Evolutionary conservation across 495 filamentous ascomycete species (phyloP), one percentile per base, ranked within the genome.

Genomic region (Xylaria cubensis): DNA sequence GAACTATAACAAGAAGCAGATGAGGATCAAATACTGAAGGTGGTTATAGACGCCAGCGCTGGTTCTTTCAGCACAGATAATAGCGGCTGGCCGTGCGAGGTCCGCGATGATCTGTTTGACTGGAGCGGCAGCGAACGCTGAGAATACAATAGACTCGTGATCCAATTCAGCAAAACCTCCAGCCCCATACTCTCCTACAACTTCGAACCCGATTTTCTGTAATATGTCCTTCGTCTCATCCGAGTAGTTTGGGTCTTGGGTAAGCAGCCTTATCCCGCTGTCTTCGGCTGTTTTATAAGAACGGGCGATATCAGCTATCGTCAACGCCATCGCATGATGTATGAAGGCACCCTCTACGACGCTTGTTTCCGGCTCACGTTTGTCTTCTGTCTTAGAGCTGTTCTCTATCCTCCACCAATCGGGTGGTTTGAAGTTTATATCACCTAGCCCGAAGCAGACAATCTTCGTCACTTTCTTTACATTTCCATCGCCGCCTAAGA

Each of bases 81-180:
- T 42, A 19, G 34, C 64, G 39, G 73, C 68, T 72, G 79, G 82
- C 44, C 78, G 77, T 72, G 78, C 79, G 72, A 82, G 74, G 73
- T 84, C 81, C 42, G 79, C 80, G 72, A 84, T 78, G 50, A 76
- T 62, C 50, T 76, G 77, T 73, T 78, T 83, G 62, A 84, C 73
- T 73, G 77, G 77, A 3, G 77, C 76, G 67, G 77, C 61, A 73
- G 77, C 73, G 77, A 82, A 82, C 42, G 77, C 59, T 17, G 80
- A 75, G 77, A 83, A 76, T 59, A 83, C 74, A 69, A 80, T 74
- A 56, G 79, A 76, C 32, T 80, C 76, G 15, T 81, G 74, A 76
- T 83, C 78, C 34, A 82, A 71, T 78, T 82, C 80, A 69, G 79
- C 79, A 74, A 84, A 84, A 72, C 80, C 82, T 71, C 78, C 82